Base-by-base conservation (phyloP, 768 basidiomycete genomes). In the Leccinellum albellum region DNA sequence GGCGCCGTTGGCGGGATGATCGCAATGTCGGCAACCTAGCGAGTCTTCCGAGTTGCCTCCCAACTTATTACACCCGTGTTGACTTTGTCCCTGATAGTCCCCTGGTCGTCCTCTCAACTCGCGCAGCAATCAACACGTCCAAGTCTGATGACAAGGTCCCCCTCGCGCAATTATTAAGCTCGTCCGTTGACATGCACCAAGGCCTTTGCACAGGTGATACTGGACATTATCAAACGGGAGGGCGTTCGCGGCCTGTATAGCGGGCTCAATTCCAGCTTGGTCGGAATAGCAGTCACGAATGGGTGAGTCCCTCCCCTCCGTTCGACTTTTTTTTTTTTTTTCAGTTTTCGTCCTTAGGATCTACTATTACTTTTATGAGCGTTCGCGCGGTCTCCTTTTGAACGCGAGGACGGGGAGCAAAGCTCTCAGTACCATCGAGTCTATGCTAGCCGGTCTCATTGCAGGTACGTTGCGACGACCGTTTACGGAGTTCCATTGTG, bases 251-350 rank as follows among this genome's bases (percentile, higher is more conserved):
- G 92, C 2, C 74, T 99, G 14, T 99, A 98, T 71, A 87, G 85
- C 61, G 97, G 97, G 0, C 73, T 99, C 32, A 82, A 79, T 59
- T 91, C 93, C 14, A 90, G 89, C 65, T 75, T 99, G 55, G 74
- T 94, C 35, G 96, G 94, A 6, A 91, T 99, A 61, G 93, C 92
- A 5, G 79, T 97, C 32, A 97, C 97, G 20, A 98, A 98, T 64
- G 89, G 89, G 91, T 89, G 64, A 51, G 81, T 42, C 68, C 31
- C 35, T 75, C 68, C 33, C 54, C 26, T 40, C 1, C 20, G 3
- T 47, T 1, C 9, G 26, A 8, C 4, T 17, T 37, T 10, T 47
- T 58, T 49, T 17, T 37, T 10, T 47, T 58, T 49, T 23, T 4
- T 45, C 23, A 24, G 9, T 40, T 17, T 37, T 3, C 26, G 5